Conservation (phyloP, 179 eudicot species). For the Corrigiola litoralis region DNA sequence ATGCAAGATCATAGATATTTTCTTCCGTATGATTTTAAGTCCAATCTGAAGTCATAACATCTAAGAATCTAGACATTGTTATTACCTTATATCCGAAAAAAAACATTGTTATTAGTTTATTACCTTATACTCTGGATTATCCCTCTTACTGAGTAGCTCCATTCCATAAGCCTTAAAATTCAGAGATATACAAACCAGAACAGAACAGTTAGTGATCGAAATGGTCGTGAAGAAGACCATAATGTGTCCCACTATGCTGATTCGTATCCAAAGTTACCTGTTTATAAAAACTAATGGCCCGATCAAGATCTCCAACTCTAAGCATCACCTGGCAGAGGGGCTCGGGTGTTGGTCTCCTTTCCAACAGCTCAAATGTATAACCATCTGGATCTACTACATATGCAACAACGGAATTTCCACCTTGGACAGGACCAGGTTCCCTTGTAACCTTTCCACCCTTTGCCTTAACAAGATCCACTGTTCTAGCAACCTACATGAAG, state of each 20-base stretch:
- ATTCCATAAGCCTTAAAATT: slow-evolving; percentile 55
- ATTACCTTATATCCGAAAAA: too few species aligned
- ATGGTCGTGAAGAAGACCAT: neutral
- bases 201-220: neutral
- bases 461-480: slow-evolving; percentile 51
- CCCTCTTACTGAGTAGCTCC: slow-evolving; percentile 54
- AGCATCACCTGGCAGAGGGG: slow-evolving; percentile 71
- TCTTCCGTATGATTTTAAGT: neutral
- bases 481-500: slow-evolving; percentile 40
- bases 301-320: slow-evolving; percentile 66
- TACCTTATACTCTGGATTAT: slow-evolving; percentile 57
- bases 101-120: too few species aligned
- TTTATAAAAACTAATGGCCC: slow-evolving; percentile 48
- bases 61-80: neutral
- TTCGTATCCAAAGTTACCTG: slow-evolving; percentile 32
- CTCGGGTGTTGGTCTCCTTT: slow-evolving; percentile 40
- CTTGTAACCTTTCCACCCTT: slow-evolving; percentile 61
- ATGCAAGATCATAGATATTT: neutral
- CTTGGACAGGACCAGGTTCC: slow-evolving; percentile 58
- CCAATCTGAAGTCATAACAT: neutral
- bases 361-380: slow-evolving; percentile 55
- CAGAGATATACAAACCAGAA: neutral
- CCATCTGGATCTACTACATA: slow-evolving; percentile 63
- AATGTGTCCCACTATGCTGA: neutral
- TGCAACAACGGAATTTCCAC: slow-evolving; percentile 41